Percentiles rank a stretch among this genome's conserved stretches.
Evolutionary conservation across 2,329 filamentous ascomycete genomes (phyloP).

Genomic region (Aspergillus floridensis): DNA sequence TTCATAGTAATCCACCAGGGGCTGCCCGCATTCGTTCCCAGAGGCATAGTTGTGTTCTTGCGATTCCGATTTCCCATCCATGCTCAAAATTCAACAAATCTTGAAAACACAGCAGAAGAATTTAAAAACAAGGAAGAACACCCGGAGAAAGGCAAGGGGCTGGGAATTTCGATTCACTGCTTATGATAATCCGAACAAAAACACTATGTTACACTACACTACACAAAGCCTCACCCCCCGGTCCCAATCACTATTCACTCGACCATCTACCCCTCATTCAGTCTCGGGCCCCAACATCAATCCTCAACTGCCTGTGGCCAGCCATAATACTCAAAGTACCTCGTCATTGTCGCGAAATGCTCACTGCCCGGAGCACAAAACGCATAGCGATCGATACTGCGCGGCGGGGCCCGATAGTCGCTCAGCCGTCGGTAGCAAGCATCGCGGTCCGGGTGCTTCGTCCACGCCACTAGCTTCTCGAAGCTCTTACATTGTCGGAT

Average conservation of each 20-base stretch:
- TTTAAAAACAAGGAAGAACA: not conserved
- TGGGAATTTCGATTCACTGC: not conserved
- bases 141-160: not conserved
- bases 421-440: conserved; percentile 4
- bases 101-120: not conserved
- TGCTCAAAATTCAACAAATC: not conserved
- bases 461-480: conserved; percentile 4
- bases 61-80: not conserved
- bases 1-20: not conserved
- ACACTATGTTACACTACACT: not conserved
- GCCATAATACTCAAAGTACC: conserved; percentile 6
- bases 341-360: conserved; percentile 1
- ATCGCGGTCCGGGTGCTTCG: conserved; percentile 4
- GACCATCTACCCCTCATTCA: not conserved
- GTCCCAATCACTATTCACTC: not conserved
- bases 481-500: conserved; percentile 5
- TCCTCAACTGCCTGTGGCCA: not conserved
- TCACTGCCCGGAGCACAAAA: conserved; percentile 1
- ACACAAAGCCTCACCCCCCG: not conserved
- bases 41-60: not conserved
- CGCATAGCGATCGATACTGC: conserved; percentile 4
- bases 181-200: not conserved
- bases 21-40: not conserved
- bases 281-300: conserved; percentile 2
- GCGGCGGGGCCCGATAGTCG: not conserved